A percentile compares a stretch with the other conserved stretches of the same genome.
Evolutionary conservation across 2,329 filamentous ascomycete species (phyloP).

Genomic region (Aureobasidium sp.): DNA sequence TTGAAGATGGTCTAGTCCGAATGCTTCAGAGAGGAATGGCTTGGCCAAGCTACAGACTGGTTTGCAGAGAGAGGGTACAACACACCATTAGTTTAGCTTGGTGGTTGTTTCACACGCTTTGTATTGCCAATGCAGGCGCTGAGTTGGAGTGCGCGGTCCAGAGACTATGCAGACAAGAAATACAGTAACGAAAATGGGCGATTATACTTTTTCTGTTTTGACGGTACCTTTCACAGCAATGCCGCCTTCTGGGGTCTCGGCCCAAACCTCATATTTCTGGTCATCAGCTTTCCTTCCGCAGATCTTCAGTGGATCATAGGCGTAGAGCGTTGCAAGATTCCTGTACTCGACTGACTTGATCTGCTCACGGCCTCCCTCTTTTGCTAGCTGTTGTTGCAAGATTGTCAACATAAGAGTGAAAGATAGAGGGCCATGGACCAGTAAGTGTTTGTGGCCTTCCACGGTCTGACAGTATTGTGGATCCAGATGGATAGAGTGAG

Average conservation of each 20-base stretch:
- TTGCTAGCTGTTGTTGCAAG: conserved; percentile 46
- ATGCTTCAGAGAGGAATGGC: not conserved
- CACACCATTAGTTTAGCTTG: not conserved
- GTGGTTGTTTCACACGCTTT: not conserved
- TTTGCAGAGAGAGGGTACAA: not conserved
- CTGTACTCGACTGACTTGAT: conserved; percentile 62
- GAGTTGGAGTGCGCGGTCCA: not conserved
- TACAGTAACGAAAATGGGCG: not conserved
- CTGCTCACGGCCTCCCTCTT: conserved; percentile 24
- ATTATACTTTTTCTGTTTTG: conserved; percentile 15
- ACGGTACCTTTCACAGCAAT: conserved; percentile 37
- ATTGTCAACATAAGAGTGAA: conserved; percentile 67
- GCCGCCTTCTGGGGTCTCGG: conserved; percentile 31
- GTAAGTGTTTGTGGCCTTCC: conserved; percentile 65
- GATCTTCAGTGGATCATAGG: conserved; percentile 59
- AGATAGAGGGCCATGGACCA: conserved; percentile 82
- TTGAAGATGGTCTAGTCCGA: not conserved
- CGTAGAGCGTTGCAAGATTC: conserved; percentile 75
- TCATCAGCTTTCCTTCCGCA: conserved; percentile 48
- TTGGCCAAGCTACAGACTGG: not conserved
- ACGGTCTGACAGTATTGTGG: conserved; percentile 55
- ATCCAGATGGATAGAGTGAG: conserved; percentile 84
- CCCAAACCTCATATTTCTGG: conserved; percentile 34
- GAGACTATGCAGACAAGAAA: not conserved
- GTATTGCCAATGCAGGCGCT: too few relatives aligned